A percentile compares a stretch with the other conserved stretches of the same genome.
These are phyloP conservation scores for Polytrichum commune DNA, from an alignment of 225 moss, liverwort and hornwort genomes.

Conservation along the genomic window DNA sequence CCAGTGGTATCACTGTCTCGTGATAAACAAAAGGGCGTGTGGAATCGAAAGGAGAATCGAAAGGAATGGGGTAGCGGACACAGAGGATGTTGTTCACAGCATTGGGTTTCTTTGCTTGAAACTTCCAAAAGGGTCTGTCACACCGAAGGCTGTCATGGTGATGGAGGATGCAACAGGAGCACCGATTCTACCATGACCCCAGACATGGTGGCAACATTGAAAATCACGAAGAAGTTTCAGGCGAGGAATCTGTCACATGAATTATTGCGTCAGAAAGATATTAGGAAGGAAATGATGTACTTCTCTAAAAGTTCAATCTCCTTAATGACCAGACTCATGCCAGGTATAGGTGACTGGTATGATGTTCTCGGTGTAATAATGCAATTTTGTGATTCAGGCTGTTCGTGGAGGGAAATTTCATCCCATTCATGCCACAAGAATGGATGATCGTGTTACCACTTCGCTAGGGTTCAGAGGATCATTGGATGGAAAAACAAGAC, in stretches of 20 bases:
- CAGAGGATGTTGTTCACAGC: constrained; percentile 25
- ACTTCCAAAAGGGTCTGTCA: constrained; percentile 11
- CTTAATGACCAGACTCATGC: too few relatives aligned
- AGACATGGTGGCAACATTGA: neutral
- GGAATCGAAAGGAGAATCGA: constrained; percentile 22
- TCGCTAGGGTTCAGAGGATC: constrained; percentile 13
- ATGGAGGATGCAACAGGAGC: neutral
- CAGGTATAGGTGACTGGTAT: too few relatives aligned
- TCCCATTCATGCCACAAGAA: constrained; percentile 9
- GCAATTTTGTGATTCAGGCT: constrained; percentile 1
- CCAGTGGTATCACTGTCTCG: constrained; percentile 14
- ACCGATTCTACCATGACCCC: neutral
- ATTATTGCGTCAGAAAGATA: too few relatives aligned
- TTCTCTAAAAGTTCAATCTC: too few relatives aligned
- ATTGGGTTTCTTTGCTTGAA: constrained; percentile 30
- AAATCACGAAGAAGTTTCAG: constrained; percentile 14
- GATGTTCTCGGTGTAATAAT: too few relatives aligned
- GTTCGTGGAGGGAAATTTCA: constrained; percentile 19
- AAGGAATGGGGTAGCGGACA: constrained; percentile 21
- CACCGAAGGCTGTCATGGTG: neutral
- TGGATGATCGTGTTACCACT: constrained; percentile 16
- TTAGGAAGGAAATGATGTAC: too few relatives aligned
- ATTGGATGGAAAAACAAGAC: constrained; percentile 9
- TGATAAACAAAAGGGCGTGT: constrained; percentile 23
- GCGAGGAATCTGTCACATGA: constrained; percentile 4